Conservation (phyloP, 805 yeast species). For the Saccharomycopsis sp. region DNA sequence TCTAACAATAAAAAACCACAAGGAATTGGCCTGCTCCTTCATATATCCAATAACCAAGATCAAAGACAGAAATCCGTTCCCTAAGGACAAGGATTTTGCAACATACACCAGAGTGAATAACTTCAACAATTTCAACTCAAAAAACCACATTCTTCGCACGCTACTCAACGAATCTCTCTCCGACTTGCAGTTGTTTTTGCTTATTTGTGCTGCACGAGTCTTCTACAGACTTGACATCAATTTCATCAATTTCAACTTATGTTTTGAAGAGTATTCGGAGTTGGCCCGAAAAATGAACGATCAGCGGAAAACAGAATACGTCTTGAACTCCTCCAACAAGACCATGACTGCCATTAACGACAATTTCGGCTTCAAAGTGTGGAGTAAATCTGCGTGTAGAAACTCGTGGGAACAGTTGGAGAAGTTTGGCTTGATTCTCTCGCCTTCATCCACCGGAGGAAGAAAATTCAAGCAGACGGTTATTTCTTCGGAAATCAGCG, state of each 20-base stretch:
- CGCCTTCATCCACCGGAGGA: conserved; percentile 5
- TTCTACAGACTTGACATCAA: conserved; percentile 49
- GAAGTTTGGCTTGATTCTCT: conserved; percentile 42
- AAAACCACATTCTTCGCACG: conserved; percentile 11
- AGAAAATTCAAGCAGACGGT: conserved; percentile 1
- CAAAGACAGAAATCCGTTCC: conserved; percentile 21
- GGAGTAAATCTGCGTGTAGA: conserved; percentile 56
- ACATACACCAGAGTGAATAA: conserved; percentile 18
- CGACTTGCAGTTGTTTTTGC: conserved; percentile 61
- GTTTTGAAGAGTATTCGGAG: conserved; percentile 65
- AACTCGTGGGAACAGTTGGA: conserved; percentile 71
- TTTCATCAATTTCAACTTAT: conserved; percentile 68
- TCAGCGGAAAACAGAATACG: conserved; percentile 30
- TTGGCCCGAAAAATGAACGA: conserved; percentile 42
- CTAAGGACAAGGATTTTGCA: conserved; percentile 22
- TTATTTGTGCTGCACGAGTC: conserved; percentile 72
- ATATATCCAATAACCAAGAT: conserved; percentile 29
- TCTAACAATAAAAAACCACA: conserved; percentile 32
- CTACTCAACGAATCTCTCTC: conserved; percentile 39
- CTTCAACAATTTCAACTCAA: conserved; percentile 23
- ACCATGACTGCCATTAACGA: conserved; percentile 25
- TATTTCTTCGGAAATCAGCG: conserved; percentile 11
- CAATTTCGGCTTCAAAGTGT: conserved; percentile 41
- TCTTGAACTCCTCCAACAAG: conserved; percentile 26
- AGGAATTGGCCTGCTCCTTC: conserved; percentile 31